Evolutionary conservation across 768 basidiomycete species (phyloP).

Genomic region (Suillus paluster): DNA sequence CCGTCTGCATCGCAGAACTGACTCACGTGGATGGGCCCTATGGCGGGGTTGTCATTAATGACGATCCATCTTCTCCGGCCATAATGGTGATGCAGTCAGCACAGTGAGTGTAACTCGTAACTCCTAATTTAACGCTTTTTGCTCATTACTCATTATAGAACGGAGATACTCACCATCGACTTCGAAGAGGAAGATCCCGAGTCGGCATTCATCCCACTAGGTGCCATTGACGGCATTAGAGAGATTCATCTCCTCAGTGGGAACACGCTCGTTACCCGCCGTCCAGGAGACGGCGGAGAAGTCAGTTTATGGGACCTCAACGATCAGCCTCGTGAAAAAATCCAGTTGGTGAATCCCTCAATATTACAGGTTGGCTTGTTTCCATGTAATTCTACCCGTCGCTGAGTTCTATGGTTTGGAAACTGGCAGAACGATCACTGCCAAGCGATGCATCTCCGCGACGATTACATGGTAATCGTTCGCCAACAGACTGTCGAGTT

Average conservation of each 20-base stretch:
- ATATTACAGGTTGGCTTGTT: constrained; percentile 32
- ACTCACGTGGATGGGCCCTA: constrained; percentile 37
- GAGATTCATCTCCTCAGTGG: constrained; percentile 42
- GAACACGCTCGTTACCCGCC: constrained; percentile 43
- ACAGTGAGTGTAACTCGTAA: constrained; percentile 34
- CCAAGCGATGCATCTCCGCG: constrained; percentile 46
- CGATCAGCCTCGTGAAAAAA: constrained; percentile 29
- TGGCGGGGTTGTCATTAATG: constrained; percentile 53
- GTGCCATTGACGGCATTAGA: constrained; percentile 36
- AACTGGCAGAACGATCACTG: constrained; percentile 45
- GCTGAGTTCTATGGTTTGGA: constrained; percentile 8
- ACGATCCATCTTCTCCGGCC: constrained; percentile 35
- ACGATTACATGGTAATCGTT: constrained; percentile 50
- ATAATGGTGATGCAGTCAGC: constrained; percentile 48
- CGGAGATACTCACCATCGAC: constrained; percentile 48
- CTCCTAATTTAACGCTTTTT: background rate
- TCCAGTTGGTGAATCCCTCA: constrained; percentile 42
- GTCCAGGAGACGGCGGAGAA: constrained; percentile 28
- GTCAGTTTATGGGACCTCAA: constrained; percentile 43
- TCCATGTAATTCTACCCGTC: background rate
- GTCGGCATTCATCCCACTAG: constrained; percentile 40
- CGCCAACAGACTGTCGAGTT: constrained; percentile 47
- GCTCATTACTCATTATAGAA: constrained; percentile 27
- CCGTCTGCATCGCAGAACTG: constrained; percentile 48
- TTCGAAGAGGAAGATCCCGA: constrained; percentile 39